Conservation (phyloP, 2,329 filamentous ascomycete genomes). For the Trichoderma hamatum region DNA sequence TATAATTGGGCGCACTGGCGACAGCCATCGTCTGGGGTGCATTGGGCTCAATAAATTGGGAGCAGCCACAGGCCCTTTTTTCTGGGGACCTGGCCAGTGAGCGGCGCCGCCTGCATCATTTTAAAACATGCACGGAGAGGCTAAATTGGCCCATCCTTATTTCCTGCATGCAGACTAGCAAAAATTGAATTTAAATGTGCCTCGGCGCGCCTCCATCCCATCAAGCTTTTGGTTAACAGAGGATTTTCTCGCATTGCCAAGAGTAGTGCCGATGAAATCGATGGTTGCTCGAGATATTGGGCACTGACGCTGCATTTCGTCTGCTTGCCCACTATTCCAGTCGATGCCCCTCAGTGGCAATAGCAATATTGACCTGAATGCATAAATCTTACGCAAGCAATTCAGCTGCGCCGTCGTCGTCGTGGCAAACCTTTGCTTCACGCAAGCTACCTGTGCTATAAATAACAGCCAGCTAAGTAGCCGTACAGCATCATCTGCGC, state of each 20-base stretch:
- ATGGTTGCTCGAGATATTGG: not conserved
- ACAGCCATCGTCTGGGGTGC: conserved; percentile 30
- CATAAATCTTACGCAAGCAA: conserved; percentile 8
- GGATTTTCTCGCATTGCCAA: not conserved
- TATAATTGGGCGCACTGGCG: conserved; percentile 29
- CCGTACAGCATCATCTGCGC: not conserved
- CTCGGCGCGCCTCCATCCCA: not conserved
- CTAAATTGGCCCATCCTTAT: conserved; percentile 23
- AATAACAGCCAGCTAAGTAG: not conserved
- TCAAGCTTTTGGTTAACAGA: not conserved
- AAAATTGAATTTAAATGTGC: not conserved
- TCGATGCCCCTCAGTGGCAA: not conserved
- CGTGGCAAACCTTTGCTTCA: conserved; percentile 8
- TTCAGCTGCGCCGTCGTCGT: conserved; percentile 20
- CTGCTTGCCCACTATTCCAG: not conserved
- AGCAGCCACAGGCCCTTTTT: conserved; percentile 8
- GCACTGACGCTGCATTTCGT: not conserved
- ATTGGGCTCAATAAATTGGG: conserved; percentile 24
- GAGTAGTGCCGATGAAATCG: not conserved
- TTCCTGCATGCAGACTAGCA: conserved; percentile 7
- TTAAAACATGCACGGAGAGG: conserved; percentile 23
- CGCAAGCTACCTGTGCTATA: not conserved
- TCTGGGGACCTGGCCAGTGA: conserved; percentile 2
- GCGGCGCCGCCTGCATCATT: conserved; percentile 14
- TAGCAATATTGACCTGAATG: not conserved